A percentile compares a stretch with the other conserved stretches of the same genome.
These are phyloP conservation scores for Tetrapisispora taiwanensis DNA, from an alignment of 805 yeast genomes.

Conservation along the genomic window DNA sequence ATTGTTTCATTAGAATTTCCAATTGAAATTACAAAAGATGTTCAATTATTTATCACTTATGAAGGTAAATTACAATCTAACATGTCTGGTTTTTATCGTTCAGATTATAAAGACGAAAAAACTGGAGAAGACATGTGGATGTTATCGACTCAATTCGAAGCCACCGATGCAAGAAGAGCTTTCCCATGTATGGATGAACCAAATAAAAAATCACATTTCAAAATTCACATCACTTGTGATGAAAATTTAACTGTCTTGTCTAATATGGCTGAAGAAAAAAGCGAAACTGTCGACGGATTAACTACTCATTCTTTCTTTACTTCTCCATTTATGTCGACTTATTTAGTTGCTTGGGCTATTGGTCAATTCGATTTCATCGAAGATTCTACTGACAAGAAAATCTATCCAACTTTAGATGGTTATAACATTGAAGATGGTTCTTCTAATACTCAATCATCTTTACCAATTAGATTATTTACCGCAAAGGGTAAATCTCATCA, in stretches of 20 bases:
- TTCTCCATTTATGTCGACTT: constrained; percentile 67
- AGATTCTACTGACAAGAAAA: constrained; percentile 25
- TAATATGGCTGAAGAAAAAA: constrained; percentile 50
- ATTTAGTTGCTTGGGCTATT: constrained; percentile 61
- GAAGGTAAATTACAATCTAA: constrained; percentile 54
- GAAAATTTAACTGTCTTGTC: constrained; percentile 48
- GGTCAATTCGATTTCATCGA: constrained; percentile 60
- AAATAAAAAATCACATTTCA: constrained; percentile 54
- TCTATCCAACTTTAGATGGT: constrained; percentile 9
- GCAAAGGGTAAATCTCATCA: constrained; percentile 45
- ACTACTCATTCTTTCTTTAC: constrained; percentile 43
- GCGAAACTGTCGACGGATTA: constrained; percentile 29
- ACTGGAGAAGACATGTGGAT: constrained; percentile 20
- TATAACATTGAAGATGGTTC: constrained; percentile 9
- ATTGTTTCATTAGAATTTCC: constrained; percentile 51
- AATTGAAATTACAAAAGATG: constrained; percentile 24
- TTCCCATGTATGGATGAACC: constrained; percentile 75
- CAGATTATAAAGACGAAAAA: constrained; percentile 43
- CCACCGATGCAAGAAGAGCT: constrained; percentile 69
- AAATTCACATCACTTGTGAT: constrained; percentile 46
- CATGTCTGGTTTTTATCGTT: constrained; percentile 68
- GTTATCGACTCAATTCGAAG: constrained; percentile 43
- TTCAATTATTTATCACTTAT: constrained; percentile 39
- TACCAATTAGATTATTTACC: constrained; percentile 59
- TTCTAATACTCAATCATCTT: constrained; percentile 7